Conservation (phyloP, 139 green algal species). For the Astrephomene gubernaculifera region DNA sequence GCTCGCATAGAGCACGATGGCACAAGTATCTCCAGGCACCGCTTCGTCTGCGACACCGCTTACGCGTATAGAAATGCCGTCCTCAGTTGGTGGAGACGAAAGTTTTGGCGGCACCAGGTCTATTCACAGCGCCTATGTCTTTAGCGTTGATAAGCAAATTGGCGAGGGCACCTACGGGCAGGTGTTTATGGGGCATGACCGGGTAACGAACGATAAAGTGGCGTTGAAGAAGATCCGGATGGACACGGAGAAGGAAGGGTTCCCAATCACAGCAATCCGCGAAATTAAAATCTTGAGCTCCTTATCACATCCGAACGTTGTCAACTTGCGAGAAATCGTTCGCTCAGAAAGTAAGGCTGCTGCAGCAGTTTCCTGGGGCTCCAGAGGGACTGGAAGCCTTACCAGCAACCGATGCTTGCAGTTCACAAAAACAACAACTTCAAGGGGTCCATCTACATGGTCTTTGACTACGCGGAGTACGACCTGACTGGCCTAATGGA, state of each 20-base stretch:
- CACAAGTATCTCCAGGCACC: too few relatives aligned
- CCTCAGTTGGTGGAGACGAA: conserved; percentile 33
- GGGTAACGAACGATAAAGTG: conserved; percentile 61
- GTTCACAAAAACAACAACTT: conserved; percentile 85
- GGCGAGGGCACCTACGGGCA: conserved; percentile 91
- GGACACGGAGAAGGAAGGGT: conserved; percentile 99
- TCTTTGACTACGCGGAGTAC: conserved; percentile 99
- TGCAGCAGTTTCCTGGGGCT: too few relatives aligned
- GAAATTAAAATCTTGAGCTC: conserved; percentile 98
- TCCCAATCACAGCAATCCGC: conserved; percentile 98
- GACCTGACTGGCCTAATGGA: conserved; percentile 97
- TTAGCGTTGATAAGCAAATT: conserved; percentile 74
- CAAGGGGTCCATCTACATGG: conserved; percentile 98
- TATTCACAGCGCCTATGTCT: conserved; percentile 76
- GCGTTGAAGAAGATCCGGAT: conserved; percentile 99
- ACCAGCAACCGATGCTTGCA: too few relatives aligned
- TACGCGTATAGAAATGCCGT: conserved; percentile 37
- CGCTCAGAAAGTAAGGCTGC: conserved; percentile 75
- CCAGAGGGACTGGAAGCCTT: too few relatives aligned
- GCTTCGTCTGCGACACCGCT: background rate
- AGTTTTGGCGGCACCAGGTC: conserved; percentile 76
- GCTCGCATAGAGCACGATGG: too few relatives aligned
- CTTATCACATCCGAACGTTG: conserved; percentile 93
- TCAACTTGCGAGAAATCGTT: conserved; percentile 97
- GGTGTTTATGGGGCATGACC: conserved; percentile 62